Percentiles rank a stretch among this genome's conserved stretches.
phyloP scores from a whole-genome alignment of 306 rosid genomes.

The Lithocarpus polystachyus region DNA sequence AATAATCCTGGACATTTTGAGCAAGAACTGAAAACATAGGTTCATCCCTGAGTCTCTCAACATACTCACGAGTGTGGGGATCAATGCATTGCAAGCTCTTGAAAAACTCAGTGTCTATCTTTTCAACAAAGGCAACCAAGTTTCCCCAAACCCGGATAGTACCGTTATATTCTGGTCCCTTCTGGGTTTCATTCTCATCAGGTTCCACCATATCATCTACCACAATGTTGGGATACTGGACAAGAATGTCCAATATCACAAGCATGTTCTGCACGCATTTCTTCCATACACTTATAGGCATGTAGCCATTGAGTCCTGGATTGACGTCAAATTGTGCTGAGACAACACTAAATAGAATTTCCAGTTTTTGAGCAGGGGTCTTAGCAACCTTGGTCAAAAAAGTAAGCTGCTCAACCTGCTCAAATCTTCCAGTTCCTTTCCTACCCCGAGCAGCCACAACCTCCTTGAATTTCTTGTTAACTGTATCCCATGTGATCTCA shows the following conservation, averaged over 20 bases:
- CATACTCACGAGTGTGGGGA: slow-evolving; percentile 96
- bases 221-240: slow-evolving; percentile 63
- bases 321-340: slow-evolving; percentile 97
- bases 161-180: slow-evolving; percentile 72
- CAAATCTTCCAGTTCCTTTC: slow-evolving; percentile 96
- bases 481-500: slow-evolving; percentile 90
- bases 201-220: slow-evolving; percentile 83
- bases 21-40: slow-evolving; percentile 83
- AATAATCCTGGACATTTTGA: slow-evolving; percentile 90
- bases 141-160: slow-evolving; percentile 87
- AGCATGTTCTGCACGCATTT: slow-evolving; percentile 88
- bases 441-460: slow-evolving; percentile 93
- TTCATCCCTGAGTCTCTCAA: slow-evolving; percentile 90
- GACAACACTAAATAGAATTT: slow-evolving; percentile 83
- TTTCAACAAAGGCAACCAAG: slow-evolving; percentile 82
- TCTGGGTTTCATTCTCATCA: slow-evolving; percentile 90
- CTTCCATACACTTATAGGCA: slow-evolving; percentile 96
- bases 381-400: slow-evolving; percentile 93
- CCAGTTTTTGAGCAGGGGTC: slow-evolving; percentile 97
- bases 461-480: slow-evolving; percentile 92
- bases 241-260: slow-evolving; percentile 77
- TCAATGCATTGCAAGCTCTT: slow-evolving; percentile 97
- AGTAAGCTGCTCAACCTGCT: slow-evolving; percentile 95
- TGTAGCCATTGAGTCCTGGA: slow-evolving; percentile 89
- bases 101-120: slow-evolving; percentile 76